Evolutionary conservation across 306 rosid species (phyloP).

Genomic region (Lathyrus aphaca): DNA sequence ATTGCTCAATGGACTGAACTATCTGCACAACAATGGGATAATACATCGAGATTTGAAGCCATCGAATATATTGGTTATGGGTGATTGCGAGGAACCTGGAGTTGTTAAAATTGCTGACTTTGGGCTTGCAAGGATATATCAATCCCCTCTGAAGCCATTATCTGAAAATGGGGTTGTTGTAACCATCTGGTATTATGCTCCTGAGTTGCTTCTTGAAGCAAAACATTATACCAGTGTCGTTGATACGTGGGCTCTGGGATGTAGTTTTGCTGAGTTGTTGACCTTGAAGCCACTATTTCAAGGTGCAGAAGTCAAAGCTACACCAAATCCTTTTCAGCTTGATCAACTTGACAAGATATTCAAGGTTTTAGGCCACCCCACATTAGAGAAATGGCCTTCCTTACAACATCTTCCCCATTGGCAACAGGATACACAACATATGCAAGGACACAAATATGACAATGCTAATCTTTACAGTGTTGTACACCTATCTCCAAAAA

Average conservation of each 20-base stretch:
- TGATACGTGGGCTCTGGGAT: constrained; percentile 99
- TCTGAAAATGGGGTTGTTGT: constrained; percentile 92
- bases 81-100: constrained; percentile 94
- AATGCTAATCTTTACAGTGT: no score
- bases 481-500: no score
- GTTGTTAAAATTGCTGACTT: constrained; percentile 94
- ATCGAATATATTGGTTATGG: constrained; percentile 97
- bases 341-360: no score
- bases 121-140: constrained; percentile 98
- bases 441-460: no score
- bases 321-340: no score
- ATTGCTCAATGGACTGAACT: constrained; percentile 90
- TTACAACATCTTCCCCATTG: no score
- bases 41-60: constrained; percentile 96
- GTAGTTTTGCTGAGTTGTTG: no score
- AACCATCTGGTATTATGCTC: constrained; percentile 99
- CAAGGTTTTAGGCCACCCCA: no score
- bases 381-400: no score
- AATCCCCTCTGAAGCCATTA: constrained; percentile 85
- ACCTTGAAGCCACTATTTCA: no score
- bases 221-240: constrained; percentile 99
- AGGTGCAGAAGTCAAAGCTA: no score
- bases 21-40: constrained; percentile 97
- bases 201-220: constrained; percentile 98
- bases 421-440: no score